Conservation (phyloP, 2,329 filamentous ascomycete genomes). For the Nakataea oryzae region DNA sequence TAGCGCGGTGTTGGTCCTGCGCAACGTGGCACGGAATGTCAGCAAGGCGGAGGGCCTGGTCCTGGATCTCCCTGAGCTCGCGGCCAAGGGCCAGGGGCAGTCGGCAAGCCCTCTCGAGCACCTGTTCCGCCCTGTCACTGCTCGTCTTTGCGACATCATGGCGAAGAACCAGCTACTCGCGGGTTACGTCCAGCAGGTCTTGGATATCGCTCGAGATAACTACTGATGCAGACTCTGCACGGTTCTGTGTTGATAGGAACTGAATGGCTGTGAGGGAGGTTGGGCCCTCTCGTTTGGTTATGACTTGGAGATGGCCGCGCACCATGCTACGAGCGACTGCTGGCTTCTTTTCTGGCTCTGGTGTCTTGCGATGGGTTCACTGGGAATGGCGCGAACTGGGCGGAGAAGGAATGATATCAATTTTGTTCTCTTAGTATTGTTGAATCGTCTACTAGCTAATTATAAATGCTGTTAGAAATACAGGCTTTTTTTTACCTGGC, state of each 20-base stretch:
- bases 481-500: no score
- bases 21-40: constrained; percentile 64
- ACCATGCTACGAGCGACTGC: no score
- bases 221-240: neutral
- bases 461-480: neutral
- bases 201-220: constrained; percentile 18
- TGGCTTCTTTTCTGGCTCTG: neutral
- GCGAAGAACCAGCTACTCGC: constrained; percentile 55
- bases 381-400: neutral
- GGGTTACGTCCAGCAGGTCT: constrained; percentile 19
- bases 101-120: constrained; percentile 54
- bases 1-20: constrained; percentile 64
- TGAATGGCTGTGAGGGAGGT: neutral
- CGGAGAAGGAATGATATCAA: neutral
- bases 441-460: neutral
- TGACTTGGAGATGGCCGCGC: neutral
- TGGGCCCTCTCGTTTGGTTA: neutral
- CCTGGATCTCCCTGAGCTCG: constrained; percentile 1
- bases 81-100: constrained; percentile 22
- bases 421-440: neutral
- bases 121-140: constrained; percentile 55
- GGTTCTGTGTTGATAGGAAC: neutral
- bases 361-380: neutral
- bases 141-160: constrained; percentile 58
- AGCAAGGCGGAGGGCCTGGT: constrained; percentile 2